These are phyloP conservation scores for Salix viminalis DNA, from an alignment of 345 rosid species.

Conservation along the genomic window DNA sequence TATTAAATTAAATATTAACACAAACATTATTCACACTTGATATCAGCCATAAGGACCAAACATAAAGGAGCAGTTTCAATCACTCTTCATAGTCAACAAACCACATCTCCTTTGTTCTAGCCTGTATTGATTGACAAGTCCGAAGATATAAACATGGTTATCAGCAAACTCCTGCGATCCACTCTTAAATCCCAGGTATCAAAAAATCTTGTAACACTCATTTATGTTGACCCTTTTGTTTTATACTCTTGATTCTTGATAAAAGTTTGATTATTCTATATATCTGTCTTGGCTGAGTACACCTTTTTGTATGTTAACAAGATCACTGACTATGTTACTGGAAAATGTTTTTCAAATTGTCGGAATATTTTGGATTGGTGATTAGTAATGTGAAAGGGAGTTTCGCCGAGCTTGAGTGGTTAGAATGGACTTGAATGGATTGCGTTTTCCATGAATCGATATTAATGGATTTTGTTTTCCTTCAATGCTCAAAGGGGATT, in stretches of 20 bases:
- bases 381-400: background rate
- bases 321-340: background rate
- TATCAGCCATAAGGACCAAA: background rate
- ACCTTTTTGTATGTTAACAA: background rate
- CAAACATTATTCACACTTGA: background rate
- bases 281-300: background rate
- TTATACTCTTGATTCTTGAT: background rate
- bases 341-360: background rate
- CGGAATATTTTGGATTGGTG: background rate
- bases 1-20: background rate
- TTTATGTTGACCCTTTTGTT: background rate
- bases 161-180: conserved; percentile 23
- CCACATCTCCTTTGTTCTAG: background rate
- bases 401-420: background rate
- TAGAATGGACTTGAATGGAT: background rate
- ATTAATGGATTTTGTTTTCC: background rate
- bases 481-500: background rate
- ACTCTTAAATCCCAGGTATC: conserved; percentile 19
- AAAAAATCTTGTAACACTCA: background rate
- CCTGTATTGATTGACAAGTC: background rate
- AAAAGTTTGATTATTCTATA: background rate
- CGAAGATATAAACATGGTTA: background rate
- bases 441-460: background rate
- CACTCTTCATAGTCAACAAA: background rate
- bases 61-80: background rate